These are phyloP conservation scores for Yamadazyma akitaensis DNA, from an alignment of 805 yeast genomes.

Conservation along the genomic window DNA sequence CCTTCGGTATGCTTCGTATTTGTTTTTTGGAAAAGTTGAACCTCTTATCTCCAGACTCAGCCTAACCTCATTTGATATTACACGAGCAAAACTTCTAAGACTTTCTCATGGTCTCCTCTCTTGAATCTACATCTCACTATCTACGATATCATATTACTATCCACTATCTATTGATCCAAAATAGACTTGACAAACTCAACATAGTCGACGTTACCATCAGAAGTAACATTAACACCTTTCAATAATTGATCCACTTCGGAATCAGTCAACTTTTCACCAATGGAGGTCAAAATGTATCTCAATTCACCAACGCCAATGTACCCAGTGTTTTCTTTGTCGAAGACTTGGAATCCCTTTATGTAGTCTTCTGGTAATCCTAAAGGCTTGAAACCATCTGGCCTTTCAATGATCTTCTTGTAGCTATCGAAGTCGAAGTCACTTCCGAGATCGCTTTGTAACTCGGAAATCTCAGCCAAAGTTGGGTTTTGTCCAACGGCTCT, in stretches of 20 bases:
- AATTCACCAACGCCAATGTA: constrained; percentile 96
- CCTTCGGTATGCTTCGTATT: no score
- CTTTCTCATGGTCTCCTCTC: not conserved
- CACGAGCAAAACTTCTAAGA: no score
- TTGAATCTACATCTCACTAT: not conserved
- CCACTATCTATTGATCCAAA: constrained; percentile 64
- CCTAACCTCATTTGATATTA: no score
- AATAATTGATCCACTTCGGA: constrained; percentile 92
- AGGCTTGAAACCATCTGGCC: constrained; percentile 86
- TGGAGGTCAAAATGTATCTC: constrained; percentile 88
- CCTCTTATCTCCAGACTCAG: no score
- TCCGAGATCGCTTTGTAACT: constrained; percentile 41
- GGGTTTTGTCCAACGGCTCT: constrained; percentile 99
- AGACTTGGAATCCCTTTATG: constrained; percentile 89
- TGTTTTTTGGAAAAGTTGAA: no score
- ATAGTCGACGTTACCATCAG: constrained; percentile 93
- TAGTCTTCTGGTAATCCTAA: constrained; percentile 89
- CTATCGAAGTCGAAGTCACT: constrained; percentile 69
- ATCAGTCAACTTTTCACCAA: constrained; percentile 91
- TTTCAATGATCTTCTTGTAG: constrained; percentile 69
- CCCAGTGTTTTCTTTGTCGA: constrained; percentile 94
- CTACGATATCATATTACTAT: not conserved
- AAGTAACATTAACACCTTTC: constrained; percentile 90
- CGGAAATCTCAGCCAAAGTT: constrained; percentile 79
- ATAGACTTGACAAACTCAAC: constrained; percentile 92